These are phyloP conservation scores for Moesziomyces antarcticus DNA, from an alignment of 1,284 basidiomycete species.

Conservation along the genomic window DNA sequence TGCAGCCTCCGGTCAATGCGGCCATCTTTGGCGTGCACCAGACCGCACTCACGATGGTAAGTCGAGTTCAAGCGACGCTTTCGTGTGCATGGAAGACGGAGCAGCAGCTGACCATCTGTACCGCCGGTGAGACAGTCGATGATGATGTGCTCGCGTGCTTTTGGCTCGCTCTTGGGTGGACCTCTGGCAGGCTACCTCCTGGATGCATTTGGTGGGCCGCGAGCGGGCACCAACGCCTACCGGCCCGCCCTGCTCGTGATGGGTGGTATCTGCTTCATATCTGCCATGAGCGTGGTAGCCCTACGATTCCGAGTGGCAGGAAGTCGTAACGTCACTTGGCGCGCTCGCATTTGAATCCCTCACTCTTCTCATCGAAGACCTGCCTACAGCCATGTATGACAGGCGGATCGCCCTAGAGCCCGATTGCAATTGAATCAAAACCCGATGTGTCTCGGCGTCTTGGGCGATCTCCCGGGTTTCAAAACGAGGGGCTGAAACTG, in stretches of 20 bases:
- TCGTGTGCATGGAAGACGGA: no score
- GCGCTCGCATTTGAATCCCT: constrained; percentile 20
- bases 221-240: constrained; percentile 31
- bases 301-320: constrained; percentile 34
- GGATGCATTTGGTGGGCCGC: constrained; percentile 44
- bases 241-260: constrained; percentile 44
- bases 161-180: constrained; percentile 45
- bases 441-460: neutral
- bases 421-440: neutral
- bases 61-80: neutral
- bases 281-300: constrained; percentile 28
- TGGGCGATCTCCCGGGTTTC: no score
- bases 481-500: no score
- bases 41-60: constrained; percentile 44
- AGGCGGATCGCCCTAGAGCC: no score
- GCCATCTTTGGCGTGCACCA: constrained; percentile 48
- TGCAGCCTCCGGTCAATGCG: constrained; percentile 51
- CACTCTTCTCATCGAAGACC: neutral
- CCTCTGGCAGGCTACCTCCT: constrained; percentile 50
- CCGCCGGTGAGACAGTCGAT: constrained; percentile 21
- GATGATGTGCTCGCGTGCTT: constrained; percentile 42
- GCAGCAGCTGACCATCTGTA: neutral
- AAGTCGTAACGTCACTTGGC: constrained; percentile 33
- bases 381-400: neutral
- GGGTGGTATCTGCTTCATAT: constrained; percentile 40